These are phyloP conservation scores for Calonectria fujianensis DNA, from an alignment of 2,329 filamentous ascomycete genomes.

Conservation along the genomic window DNA sequence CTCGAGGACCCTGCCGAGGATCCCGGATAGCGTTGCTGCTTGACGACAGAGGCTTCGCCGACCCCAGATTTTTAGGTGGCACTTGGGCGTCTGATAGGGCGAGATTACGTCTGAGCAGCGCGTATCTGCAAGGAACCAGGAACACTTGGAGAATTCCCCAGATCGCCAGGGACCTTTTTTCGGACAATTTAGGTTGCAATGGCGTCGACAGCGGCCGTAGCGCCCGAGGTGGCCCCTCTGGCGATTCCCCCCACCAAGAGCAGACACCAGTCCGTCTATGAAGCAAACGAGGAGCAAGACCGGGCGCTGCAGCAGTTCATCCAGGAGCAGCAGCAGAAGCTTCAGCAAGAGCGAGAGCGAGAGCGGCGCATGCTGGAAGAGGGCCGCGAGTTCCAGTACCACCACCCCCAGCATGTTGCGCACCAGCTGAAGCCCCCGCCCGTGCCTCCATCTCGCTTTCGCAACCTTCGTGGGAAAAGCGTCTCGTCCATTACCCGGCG, in stretches of 20 bases:
- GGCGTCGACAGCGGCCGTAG: slow-evolving; percentile 35
- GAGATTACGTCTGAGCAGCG: slow-evolving; percentile 20
- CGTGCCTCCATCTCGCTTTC: slow-evolving; percentile 57
- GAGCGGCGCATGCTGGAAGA: slow-evolving; percentile 37
- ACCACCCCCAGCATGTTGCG: slow-evolving; percentile 31
- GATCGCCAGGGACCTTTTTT: slow-evolving; percentile 23
- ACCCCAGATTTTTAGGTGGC: slow-evolving; percentile 35
- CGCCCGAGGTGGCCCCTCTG: slow-evolving; percentile 38
- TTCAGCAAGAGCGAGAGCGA: slow-evolving; percentile 32
- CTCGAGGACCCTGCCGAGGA: slow-evolving; percentile 35
- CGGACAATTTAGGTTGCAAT: slow-evolving; percentile 28
- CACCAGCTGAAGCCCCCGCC: slow-evolving; percentile 48
- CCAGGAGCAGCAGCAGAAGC: slow-evolving; percentile 42
- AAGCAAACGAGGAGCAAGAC: slow-evolving; percentile 25
- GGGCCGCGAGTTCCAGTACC: slow-evolving; percentile 33
- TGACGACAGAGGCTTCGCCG: slow-evolving; percentile 27
- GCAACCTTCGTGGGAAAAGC: slow-evolving; percentile 60
- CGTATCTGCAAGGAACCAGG: slow-evolving; percentile 40
- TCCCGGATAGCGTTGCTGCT: slow-evolving; percentile 26
- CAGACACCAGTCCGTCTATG: background rate
- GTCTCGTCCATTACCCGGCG: slow-evolving; percentile 54
- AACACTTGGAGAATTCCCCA: slow-evolving; percentile 32
- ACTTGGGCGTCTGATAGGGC: slow-evolving; percentile 33
- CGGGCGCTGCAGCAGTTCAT: slow-evolving; percentile 35
- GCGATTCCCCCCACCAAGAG: slow-evolving; percentile 10